A percentile compares a stretch with the other conserved stretches of the same genome.
Evolutionary conservation across 228 moss, liverwort and hornwort genomes (phyloP).

Genomic region (Sphagnum fallax): DNA sequence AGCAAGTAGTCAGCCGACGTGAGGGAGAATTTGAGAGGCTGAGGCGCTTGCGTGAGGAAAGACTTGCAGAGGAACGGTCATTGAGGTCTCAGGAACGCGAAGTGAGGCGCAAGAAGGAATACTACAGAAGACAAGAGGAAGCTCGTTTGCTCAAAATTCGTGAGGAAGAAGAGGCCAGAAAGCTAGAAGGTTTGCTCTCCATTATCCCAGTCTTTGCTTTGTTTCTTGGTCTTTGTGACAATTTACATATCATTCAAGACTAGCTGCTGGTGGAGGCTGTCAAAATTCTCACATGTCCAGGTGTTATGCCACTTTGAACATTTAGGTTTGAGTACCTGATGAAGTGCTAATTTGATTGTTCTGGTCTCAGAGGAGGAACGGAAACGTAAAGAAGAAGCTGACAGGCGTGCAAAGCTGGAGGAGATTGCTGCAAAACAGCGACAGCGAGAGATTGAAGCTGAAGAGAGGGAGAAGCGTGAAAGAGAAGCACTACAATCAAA

Average conservation of each 20-base stretch:
- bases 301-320: not conserved
- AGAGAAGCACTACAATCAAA: constrained; percentile 29
- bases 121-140: constrained; percentile 67
- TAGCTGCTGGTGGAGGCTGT: not conserved
- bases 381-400: constrained; percentile 38
- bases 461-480: constrained; percentile 57
- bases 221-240: not conserved
- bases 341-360: not conserved
- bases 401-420: constrained; percentile 41
- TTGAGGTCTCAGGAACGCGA: constrained; percentile 80
- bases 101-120: constrained; percentile 83
- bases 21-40: constrained; percentile 94
- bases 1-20: constrained; percentile 76
- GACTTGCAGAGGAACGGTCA: constrained; percentile 76
- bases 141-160: constrained; percentile 63
- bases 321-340: not conserved
- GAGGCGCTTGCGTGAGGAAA: constrained; percentile 77
- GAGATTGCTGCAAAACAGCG: constrained; percentile 62
- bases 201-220: not conserved
- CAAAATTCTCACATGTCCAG: not conserved
- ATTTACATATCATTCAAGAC: not conserved
- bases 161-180: constrained; percentile 83
- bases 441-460: constrained; percentile 47
- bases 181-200: constrained; percentile 62
- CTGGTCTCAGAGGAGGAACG: constrained; percentile 41